phyloP scores from a whole-genome alignment of 306 rosid species.

The Senna siamea region DNA sequence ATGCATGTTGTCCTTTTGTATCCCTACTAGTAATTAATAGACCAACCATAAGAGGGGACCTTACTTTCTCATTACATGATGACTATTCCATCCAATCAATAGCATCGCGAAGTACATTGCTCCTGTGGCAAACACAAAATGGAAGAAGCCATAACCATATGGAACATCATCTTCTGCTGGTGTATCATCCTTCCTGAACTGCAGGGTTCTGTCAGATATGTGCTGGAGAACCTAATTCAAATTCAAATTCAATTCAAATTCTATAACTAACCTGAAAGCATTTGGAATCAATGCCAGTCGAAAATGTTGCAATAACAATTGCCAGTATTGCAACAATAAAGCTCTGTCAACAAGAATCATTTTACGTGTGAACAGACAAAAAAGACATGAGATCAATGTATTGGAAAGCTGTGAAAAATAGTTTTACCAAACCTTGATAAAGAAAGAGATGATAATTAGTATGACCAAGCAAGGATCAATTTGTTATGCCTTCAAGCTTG shows the following conservation, averaged over 20 bases:
- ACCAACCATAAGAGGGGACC: conserved; percentile 19
- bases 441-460: conserved; percentile 23
- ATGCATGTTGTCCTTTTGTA: conserved; percentile 32
- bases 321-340: conserved; percentile 84
- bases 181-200: conserved; percentile 70
- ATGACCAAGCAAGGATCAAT: not conserved
- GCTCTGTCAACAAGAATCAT: conserved; percentile 68
- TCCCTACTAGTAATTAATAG: not conserved
- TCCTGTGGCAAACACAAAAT: conserved; percentile 95
- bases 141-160: conserved; percentile 98
- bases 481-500: not conserved
- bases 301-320: conserved; percentile 89
- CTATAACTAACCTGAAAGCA: conserved; percentile 80
- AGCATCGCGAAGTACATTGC: conserved; percentile 99
- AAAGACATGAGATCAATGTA: conserved; percentile 23
- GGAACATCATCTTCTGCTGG: conserved; percentile 86
- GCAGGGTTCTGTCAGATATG: conserved; percentile 51
- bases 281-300: conserved; percentile 95
- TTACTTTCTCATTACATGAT: conserved; percentile 83
- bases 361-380: conserved; percentile 21
- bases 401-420: conserved; percentile 17
- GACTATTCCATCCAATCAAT: conserved; percentile 90
- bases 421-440: conserved; percentile 24
- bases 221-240: conserved; percentile 28
- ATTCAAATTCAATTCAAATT: conserved; percentile 30